Conservation (phyloP, 2,329 filamentous ascomycete genomes). For the Chaetomium sp. region DNA sequence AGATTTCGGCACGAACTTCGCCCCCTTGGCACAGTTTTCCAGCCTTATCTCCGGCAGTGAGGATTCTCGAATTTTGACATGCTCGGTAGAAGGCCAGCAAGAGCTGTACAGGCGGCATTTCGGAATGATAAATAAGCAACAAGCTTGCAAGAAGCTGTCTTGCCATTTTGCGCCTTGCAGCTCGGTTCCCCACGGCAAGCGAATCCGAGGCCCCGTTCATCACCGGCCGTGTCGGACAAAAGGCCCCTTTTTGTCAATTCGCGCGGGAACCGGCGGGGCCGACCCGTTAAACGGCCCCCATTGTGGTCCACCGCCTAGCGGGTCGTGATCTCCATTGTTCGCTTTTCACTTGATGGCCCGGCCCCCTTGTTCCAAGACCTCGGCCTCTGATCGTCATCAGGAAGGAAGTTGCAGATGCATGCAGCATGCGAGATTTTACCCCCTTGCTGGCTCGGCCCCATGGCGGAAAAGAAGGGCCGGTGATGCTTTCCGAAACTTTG, state of each 20-base stretch:
- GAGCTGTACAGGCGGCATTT: too few relatives aligned
- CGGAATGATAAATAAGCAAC: too few relatives aligned
- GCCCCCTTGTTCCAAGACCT: background rate
- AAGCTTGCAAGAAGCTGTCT: too few relatives aligned
- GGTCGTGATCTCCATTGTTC: background rate
- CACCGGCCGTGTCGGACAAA: background rate
- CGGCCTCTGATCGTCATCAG: background rate
- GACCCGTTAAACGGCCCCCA: background rate
- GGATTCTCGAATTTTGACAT: too few relatives aligned
- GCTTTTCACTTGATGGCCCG: background rate
- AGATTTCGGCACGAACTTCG: too few relatives aligned
- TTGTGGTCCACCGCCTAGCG: constrained; percentile 1
- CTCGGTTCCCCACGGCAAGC: too few relatives aligned
- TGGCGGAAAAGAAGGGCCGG: background rate
- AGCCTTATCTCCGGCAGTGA: too few relatives aligned
- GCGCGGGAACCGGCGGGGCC: background rate
- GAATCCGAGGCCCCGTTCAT: too few relatives aligned
- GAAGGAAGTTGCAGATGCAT: too few relatives aligned
- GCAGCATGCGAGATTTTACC: background rate
- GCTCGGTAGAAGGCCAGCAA: too few relatives aligned
- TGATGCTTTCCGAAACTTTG: background rate
- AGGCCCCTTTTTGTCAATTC: background rate
- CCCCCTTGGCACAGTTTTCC: too few relatives aligned
- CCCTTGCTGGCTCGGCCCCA: background rate
- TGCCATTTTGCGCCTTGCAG: too few relatives aligned